Conservation (phyloP, 75 land plant species). For the Cryptomeria japonica region DNA sequence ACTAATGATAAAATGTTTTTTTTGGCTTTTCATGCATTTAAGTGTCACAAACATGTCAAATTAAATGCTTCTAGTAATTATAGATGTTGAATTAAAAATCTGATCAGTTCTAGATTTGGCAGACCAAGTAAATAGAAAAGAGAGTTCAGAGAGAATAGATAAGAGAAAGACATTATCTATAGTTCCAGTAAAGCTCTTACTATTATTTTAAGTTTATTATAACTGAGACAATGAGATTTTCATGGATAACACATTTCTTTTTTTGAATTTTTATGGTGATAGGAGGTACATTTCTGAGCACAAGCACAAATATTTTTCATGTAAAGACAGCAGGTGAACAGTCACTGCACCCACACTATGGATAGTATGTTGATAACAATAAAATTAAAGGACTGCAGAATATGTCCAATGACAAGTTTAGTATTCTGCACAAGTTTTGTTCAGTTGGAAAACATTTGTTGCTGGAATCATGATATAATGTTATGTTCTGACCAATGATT, state of each 20-base stretch:
- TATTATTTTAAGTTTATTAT: too few species aligned
- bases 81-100: background rate
- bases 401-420: background rate
- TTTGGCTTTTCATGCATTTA: too few species aligned
- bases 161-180: background rate
- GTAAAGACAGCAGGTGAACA: background rate
- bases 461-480: background rate
- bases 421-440: background rate
- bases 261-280: background rate
- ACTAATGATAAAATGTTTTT: too few species aligned
- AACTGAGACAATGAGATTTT: too few species aligned
- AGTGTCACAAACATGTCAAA: too few species aligned
- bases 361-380: background rate
- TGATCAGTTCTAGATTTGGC: background rate
- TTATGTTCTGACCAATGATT: background rate
- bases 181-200: background rate
- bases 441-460: background rate
- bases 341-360: background rate
- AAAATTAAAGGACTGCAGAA: background rate
- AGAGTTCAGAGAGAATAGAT: background rate
- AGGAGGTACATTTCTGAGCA: background rate
- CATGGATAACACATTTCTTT: too few species aligned
- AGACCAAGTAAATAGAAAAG: background rate
- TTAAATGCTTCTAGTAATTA: too few species aligned
- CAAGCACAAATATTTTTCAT: background rate